Conservation (phyloP, 2,329 filamentous ascomycete genomes). For the Beauveria scarabaeidicola region DNA sequence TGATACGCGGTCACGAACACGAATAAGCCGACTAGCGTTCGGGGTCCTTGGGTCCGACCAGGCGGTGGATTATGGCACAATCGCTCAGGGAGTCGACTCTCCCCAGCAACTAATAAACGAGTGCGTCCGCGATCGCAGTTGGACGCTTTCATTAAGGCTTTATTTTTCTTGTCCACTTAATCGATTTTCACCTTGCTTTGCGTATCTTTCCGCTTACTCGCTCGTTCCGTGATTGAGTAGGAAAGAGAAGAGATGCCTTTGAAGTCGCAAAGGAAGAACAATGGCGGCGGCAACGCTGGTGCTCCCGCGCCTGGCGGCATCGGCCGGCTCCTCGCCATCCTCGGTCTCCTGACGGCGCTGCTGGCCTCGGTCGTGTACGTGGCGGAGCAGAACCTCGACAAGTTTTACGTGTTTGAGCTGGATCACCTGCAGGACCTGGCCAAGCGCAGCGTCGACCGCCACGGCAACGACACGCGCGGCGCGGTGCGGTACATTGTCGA, state of each 20-base stretch:
- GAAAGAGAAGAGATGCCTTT: conserved; percentile 2
- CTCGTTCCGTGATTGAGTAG: neutral
- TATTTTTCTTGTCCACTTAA: neutral
- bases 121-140: neutral
- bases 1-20: conserved; percentile 1
- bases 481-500: conserved; percentile 62
- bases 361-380: conserved; percentile 45
- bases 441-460: conserved; percentile 52
- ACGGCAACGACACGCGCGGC: conserved; percentile 66
- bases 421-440: conserved; percentile 61
- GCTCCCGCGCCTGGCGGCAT: conserved; percentile 16
- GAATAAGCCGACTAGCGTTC: conserved; percentile 3
- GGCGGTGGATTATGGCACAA: conserved; percentile 24
- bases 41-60: conserved; percentile 13
- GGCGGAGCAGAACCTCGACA: conserved; percentile 49
- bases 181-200: neutral
- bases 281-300: neutral
- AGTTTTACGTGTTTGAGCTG: conserved; percentile 69
- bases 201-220: neutral
- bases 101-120: neutral
- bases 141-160: neutral
- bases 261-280: conserved; percentile 8
- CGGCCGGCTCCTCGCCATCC: conserved; percentile 35
- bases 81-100: neutral
- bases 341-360: conserved; percentile 46